Base-by-base conservation (phyloP, 2,329 filamentous ascomycete genomes). In the Corinectria fuckeliana region DNA sequence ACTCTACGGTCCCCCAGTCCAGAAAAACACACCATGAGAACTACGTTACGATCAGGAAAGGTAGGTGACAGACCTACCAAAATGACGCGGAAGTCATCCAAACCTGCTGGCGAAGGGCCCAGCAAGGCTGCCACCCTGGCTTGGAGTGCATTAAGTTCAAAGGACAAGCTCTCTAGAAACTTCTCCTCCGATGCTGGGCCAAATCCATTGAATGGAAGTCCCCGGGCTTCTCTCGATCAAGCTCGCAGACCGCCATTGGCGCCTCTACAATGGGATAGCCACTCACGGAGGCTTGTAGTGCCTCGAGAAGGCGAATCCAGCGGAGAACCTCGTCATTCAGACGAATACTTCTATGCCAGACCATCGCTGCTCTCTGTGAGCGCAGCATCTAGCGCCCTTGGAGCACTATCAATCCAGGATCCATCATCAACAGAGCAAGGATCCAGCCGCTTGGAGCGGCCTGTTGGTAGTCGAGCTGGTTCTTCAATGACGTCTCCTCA, bases 101-200 rank as follows among this genome's bases (percentile, higher is more conserved):
- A 75, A 58, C 70, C 75, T 54, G 74, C 75, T 16, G 74, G 75
- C 32, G 85, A 86, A 54, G 82, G 86, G 1, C 82, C 87, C 11
- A 88, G 82, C 72, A 88, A 86, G 69, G 88, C 88, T 38, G 88
- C 88, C 23, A 85, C 84, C 3, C 70, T 89, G 51, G 88, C 88
- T 28, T 90, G 88, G 86, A 80, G 73, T 52, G 77, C 78, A 16
- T 71, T 84, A 13, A 76, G 76, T 11, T 74, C 78, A 4, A 75
- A 72, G 61, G 78, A 82, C 25, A 75, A 73, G 42, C 58, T 69
- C 55, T 39, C 66, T 42, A 72, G 71, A 57, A 59, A 66, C 36
- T 48, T 67, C 26, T 64, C 67, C 21, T 63, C 71, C 13, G 72
- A 75, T 10, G 52, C 52, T 10, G 60, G 63, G 21, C 60, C 68